A percentile compares a stretch with the other conserved stretches of the same genome.
phyloP scores from a whole-genome alignment of 805 yeast species.

The Yamadazyma kitorensis region DNA sequence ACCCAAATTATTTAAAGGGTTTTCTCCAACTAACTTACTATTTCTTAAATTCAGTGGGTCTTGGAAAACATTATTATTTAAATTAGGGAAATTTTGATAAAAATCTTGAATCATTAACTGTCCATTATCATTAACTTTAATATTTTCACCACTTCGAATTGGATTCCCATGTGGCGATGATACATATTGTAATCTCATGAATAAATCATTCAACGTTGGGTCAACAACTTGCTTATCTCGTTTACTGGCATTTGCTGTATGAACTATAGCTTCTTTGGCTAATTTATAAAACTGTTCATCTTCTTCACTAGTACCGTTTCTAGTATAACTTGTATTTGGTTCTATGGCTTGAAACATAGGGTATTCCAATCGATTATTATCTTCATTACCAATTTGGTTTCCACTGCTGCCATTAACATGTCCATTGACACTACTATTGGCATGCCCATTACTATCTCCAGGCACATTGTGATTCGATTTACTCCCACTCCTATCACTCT shows the following conservation, averaged over 20 bases:
- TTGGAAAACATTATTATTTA: slow-evolving; percentile 38
- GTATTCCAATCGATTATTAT: slow-evolving; percentile 1
- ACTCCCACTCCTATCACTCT: too few species aligned
- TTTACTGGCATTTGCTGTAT: slow-evolving; percentile 34
- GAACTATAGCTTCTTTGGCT: slow-evolving; percentile 61
- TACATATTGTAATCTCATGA: slow-evolving; percentile 57
- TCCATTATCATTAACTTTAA: slow-evolving; percentile 37
- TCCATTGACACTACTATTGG: background rate
- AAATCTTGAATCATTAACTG: slow-evolving; percentile 41
- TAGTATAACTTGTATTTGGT: slow-evolving; percentile 14
- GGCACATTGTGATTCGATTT: too few species aligned
- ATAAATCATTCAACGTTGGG: slow-evolving; percentile 60
- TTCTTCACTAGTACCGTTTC: slow-evolving; percentile 12
- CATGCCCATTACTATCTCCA: background rate
- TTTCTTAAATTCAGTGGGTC: slow-evolving; percentile 2
- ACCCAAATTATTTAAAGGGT: slow-evolving; percentile 9
- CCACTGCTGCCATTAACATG: too few species aligned
- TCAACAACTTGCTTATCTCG: slow-evolving; percentile 40
- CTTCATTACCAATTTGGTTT: too few species aligned
- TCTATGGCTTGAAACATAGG: slow-evolving; percentile 6
- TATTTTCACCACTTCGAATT: slow-evolving; percentile 29
- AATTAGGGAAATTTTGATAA: slow-evolving; percentile 41
- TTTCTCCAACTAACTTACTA: slow-evolving; percentile 9
- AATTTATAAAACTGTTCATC: slow-evolving; percentile 55
- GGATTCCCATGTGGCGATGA: slow-evolving; percentile 58